Percentiles rank a stretch among this genome's conserved stretches.
These are phyloP conservation scores for Fusarium clavum DNA, from an alignment of 2,329 filamentous ascomycete genomes.

Conservation along the genomic window DNA sequence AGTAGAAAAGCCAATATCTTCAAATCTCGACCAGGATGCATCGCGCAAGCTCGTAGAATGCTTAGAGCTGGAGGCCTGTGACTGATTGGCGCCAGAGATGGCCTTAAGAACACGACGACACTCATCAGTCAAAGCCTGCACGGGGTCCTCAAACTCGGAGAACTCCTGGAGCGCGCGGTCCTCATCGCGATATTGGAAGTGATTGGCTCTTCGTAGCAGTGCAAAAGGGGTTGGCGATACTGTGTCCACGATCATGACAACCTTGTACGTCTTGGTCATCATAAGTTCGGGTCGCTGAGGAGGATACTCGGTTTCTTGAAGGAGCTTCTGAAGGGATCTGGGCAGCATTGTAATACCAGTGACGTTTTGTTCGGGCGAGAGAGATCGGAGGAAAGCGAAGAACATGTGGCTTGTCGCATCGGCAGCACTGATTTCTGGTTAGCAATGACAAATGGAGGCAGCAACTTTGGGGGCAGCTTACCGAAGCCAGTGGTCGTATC, in stretches of 20 bases:
- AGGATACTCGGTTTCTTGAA: conserved; percentile 94
- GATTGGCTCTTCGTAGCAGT: conserved; percentile 86
- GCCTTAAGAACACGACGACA: conserved; percentile 90
- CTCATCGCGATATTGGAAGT: conserved; percentile 94
- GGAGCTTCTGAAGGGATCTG: conserved; percentile 87
- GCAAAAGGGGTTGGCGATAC: conserved; percentile 96
- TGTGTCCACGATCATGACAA: conserved; percentile 95
- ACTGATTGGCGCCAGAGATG: conserved; percentile 90
- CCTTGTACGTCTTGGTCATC: conserved; percentile 84
- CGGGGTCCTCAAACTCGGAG: conserved; percentile 88
- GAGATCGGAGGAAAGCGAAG: conserved; percentile 93
- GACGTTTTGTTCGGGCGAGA: conserved; percentile 82
- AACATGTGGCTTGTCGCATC: conserved; percentile 97
- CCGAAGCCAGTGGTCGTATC: conserved; percentile 89
- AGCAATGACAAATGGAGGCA: conserved; percentile 27
- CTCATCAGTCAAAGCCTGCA: conserved; percentile 90
- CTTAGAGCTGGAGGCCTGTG: conserved; percentile 76
- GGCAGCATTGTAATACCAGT: conserved; percentile 88
- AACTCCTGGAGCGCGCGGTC: conserved; percentile 87
- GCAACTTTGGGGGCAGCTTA: conserved; percentile 55
- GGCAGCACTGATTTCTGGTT: conserved; percentile 73
- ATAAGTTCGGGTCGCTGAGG: conserved; percentile 81
- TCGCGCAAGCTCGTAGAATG: conserved; percentile 80
- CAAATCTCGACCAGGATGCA: conserved; percentile 95
- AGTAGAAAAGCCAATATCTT: conserved; percentile 91